phyloP scores from a whole-genome alignment of 2,329 filamentous ascomycete genomes.

The Blumeriella jaapii region DNA sequence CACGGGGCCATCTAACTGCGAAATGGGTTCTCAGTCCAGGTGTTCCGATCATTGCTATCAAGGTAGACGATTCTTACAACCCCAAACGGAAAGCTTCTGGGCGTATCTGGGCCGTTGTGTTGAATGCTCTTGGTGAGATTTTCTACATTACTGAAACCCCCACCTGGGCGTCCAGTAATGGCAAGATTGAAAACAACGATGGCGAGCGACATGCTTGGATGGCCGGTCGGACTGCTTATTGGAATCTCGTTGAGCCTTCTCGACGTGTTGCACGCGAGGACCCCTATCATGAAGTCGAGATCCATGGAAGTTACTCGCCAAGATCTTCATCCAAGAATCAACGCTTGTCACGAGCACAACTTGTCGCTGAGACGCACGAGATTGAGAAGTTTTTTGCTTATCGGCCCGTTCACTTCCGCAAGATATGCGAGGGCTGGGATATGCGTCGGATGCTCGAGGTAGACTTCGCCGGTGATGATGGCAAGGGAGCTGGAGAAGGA shows the following conservation, averaged over 20 bases:
- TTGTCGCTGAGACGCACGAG: constrained; percentile 66
- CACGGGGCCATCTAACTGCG: constrained; percentile 68
- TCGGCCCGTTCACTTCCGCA: constrained; percentile 67
- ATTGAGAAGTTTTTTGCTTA: constrained; percentile 66
- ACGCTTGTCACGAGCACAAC: constrained; percentile 58
- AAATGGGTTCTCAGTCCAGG: constrained; percentile 88
- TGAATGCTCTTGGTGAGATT: constrained; percentile 88
- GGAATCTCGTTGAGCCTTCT: constrained; percentile 71
- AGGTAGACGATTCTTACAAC: constrained; percentile 74
- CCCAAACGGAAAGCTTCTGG: constrained; percentile 54
- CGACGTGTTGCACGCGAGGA: constrained; percentile 61
- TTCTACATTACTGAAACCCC: constrained; percentile 73
- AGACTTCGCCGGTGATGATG: constrained; percentile 77
- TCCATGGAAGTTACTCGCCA: constrained; percentile 69
- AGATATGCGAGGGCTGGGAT: constrained; percentile 75
- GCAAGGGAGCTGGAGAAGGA: constrained; percentile 62
- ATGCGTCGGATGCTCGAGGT: constrained; percentile 80
- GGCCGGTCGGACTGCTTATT: constrained; percentile 65
- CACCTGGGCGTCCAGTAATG: constrained; percentile 36
- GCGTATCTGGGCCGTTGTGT: constrained; percentile 79
- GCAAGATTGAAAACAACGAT: constrained; percentile 37
- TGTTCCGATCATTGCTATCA: constrained; percentile 77
- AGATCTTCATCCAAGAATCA: constrained; percentile 65
- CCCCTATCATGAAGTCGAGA: constrained; percentile 55
- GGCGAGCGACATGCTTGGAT: constrained; percentile 63